phyloP scores from a whole-genome alignment of 2,329 filamentous ascomycete genomes.

The Microsporum ferrugineum region DNA sequence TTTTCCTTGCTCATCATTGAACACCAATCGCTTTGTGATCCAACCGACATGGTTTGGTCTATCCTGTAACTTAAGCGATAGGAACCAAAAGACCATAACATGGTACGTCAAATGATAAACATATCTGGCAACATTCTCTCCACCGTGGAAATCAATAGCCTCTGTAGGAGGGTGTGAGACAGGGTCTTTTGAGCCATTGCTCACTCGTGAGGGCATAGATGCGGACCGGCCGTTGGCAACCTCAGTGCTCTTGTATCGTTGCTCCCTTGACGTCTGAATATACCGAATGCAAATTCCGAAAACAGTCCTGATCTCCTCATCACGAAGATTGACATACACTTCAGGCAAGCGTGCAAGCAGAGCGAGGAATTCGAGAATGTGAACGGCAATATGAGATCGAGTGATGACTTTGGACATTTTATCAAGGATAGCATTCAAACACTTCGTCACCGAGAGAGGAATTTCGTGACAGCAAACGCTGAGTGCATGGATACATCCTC shows the following conservation, averaged over 20 bases:
- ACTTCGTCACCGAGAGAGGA: slow-evolving; percentile 74
- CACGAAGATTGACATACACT: slow-evolving; percentile 75
- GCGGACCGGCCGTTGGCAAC: slow-evolving; percentile 23
- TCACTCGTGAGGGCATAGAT: slow-evolving; percentile 31
- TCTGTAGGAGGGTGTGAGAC: slow-evolving; percentile 21
- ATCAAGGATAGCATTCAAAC: slow-evolving; percentile 71
- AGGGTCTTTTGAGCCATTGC: slow-evolving; percentile 33
- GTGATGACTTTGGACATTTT: slow-evolving; percentile 96
- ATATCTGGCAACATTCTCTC: slow-evolving; percentile 79
- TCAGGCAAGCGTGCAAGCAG: slow-evolving; percentile 73
- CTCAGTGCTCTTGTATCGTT: slow-evolving; percentile 27
- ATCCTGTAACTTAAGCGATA: slow-evolving; percentile 75
- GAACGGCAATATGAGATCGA: slow-evolving; percentile 78
- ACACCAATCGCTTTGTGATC: slow-evolving; percentile 75
- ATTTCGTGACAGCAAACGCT: slow-evolving; percentile 93
- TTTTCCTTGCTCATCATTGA: slow-evolving; percentile 62
- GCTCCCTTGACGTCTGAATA: slow-evolving; percentile 72
- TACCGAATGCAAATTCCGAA: slow-evolving; percentile 95
- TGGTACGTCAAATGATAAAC: slow-evolving; percentile 90
- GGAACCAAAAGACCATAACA: slow-evolving; percentile 93
- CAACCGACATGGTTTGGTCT: slow-evolving; percentile 74
- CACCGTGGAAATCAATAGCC: slow-evolving; percentile 30
- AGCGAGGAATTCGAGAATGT: slow-evolving; percentile 92
- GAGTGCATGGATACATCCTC: slow-evolving; percentile 86
- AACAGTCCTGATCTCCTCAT: slow-evolving; percentile 85